Base-by-base conservation (phyloP, 2,329 filamentous ascomycete genomes). In the Cytospora leucostoma region DNA sequence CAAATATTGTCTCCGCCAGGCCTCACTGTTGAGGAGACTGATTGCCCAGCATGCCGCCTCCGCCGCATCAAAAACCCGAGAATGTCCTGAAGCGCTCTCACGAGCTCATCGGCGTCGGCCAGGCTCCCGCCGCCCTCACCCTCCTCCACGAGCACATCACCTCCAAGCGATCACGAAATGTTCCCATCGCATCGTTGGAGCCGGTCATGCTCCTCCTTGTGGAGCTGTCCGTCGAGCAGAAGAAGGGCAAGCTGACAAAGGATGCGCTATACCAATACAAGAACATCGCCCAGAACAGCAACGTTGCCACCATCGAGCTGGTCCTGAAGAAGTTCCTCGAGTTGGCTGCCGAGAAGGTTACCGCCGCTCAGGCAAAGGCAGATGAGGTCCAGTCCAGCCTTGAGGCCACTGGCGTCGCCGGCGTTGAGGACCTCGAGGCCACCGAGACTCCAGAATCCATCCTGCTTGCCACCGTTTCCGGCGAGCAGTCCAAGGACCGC, bases 221-320 rank as follows among this genome's bases (percentile, higher is more conserved):
- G 73, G 93, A 98, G 80, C 87, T 98, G 65, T 97, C 91, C 70
- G 95, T 99, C 73, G 94, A 98, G 74, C 88, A 97, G 73, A 93
- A 95, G 81, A 99, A 98, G 82, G 95, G 95, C 72, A 99, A 99
- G 80, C 86, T 95, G 66, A 95, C 94, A 78, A 99, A 99, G 85
- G 95, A 99, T 81, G 95, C 95, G 66, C 85, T 99, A 56, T 99
- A 98, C 78, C 95, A 97, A 78, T 99, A 99, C 86, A 99, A 99
- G 85, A 99, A 99, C 79, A 98, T 97, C 70, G 94, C 93, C 62
- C 95, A 99, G 79, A 99, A 99, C 82, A 97, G 94, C 71, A 98
- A 98, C 76, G 93, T 99, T 70, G 93, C 88, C 71, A 99, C 95
- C 66, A 99, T 99, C 76, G 95, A 98, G 88, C 83, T 96, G 71